Base-by-base conservation (phyloP, 345 rosid genomes). In the Clausena lansium region DNA sequence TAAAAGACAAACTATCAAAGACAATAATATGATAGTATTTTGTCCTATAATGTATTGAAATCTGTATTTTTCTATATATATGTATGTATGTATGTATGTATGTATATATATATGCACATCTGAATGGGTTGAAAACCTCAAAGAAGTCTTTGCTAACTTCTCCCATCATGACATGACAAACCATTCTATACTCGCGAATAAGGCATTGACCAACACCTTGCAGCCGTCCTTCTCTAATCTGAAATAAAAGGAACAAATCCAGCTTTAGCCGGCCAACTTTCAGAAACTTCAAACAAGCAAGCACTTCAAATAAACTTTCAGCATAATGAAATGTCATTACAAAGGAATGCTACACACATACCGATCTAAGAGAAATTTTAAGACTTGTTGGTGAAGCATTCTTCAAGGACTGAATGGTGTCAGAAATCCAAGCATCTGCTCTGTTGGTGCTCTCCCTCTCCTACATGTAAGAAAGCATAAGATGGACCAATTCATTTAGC, bases 191-290 rank as follows among this genome's bases (percentile, higher is more conserved):
- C 82, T 93, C 99, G 9, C 94, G 91, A 74, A 80, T 78, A 57
- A 95, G 91, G 87, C 98, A 95, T 69, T 85, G 91, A 41, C 95
- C 97, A 62, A 95, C 87, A 64, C 94, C 95, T 81, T 93, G 91
- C 50, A 92, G 87, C 87, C 98, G 81, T 74, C 98, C 98, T 82
- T 88, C 95, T 89, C 98, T 91, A 71, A 93, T 91, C 98, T 95
- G 90, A 75, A 86, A 82, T 32, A 25, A 25, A n/a, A 75, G 68
- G 36, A 52, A 36, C 50, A 75, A 38, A 81, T 64, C 81, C 70
- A 82, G 57, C 57, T 74, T 45, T 61, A 55, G 27, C 4, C 71
- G 13, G 5, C 50, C 50, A 50, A 9, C 66, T 20, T 61, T 15
- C 58, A 33, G 19, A 65, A 74, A 15, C 22, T 41, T 39, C 69